Evolutionary conservation across 1,139 yeast genomes (phyloP), one percentile per base, ranked within the genome.

Genomic region (Meyerozyma guilliermondii): DNA sequence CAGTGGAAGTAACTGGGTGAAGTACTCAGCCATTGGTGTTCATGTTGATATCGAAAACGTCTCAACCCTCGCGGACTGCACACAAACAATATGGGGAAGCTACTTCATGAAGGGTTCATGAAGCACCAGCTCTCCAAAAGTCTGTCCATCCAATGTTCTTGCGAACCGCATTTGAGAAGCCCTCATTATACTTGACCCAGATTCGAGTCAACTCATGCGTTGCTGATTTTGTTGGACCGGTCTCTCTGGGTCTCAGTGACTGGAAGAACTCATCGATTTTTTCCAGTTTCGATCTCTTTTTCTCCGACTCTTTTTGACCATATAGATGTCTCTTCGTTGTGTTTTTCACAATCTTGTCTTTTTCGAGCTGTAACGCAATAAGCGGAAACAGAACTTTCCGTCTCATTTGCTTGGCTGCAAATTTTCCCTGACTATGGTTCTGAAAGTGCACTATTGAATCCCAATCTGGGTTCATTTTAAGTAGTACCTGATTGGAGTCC

Each of bases 131-230:
- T 35, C 38, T 29, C 85, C 85, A 88, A 28, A 89, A 60, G 44
- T 82, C 87, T 5, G 67, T 61, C 97, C 98, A 92, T 7, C 83
- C 77, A 26, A 91, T 80, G 45, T 83, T 85, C 54, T 88, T 88
- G 34, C 95, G 68, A 1, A 92, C 98, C 0, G 98, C 98, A 61
- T 91, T 87, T 7, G 96, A 87, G 54, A 86, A 91, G 1, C 98
- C 98, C 61, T 91, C 98, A 50, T 86, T 86, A 55, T 83, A 91
- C 56, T 87, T 91, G 13, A 92, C 87, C 98, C 98, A 92, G 7
- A 88, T 84, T 48, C 85, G 70, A 7, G 58, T 45, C 10, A 50
- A 47, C 20, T 56, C 60, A 35, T 51, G 49, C 18, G 42, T 40
- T 10, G 60, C 54, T 18, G 45, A 45, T 13, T 50, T 44, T 38